Evolutionary conservation across 768 basidiomycete species (phyloP), one percentile per base, ranked within the genome.

Genomic region (Amanita phalloides): DNA sequence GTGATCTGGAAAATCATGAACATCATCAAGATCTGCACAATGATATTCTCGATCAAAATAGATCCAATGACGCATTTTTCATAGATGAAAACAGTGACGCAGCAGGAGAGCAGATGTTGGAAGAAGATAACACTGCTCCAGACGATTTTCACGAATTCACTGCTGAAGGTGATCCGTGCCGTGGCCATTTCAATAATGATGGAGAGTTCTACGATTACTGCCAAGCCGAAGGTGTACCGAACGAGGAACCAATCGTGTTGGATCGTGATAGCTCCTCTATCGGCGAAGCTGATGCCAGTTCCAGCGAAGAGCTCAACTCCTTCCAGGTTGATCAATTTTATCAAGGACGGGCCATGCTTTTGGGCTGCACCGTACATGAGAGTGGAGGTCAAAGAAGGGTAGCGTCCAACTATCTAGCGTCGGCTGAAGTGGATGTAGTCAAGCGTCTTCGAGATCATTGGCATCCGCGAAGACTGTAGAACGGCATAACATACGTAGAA

Each of bases 351-450:
- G 69, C 72, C 3, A 58, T 83, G 51, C 64, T 84, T 28, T 58
- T 70, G 53, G 77, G 77, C 4, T 58, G 69, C 3, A 51, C 62
- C 14, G 53, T 58, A 26, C 32, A 53, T 35, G 54, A 46, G 55
- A 48, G 35, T 26, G 37, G 48, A 32, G 45, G 17, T 25, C 54
- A 21, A 45, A 45, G 36, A 47, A 54, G 20, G 48, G 25, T 30
- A 45, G 39, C 26, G 21, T 25, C 30, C 49, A 36, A 21, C 46
- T 30, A 65, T 35, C 55, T 78, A 21, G 64, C 69, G 14, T 63
- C 62, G n/a, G 77, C 70, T 5, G 86, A 88, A 63, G 70, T 68
- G 45, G 81, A 84, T 61, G 84, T 88, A 6, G 83, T 73, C 10
- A 75, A 66, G 51, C 62, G 58, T 44, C 61, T 88, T 55, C 74